Conservation (phyloP, 2,329 filamentous ascomycete species). For the Penicillium vulpinum region DNA sequence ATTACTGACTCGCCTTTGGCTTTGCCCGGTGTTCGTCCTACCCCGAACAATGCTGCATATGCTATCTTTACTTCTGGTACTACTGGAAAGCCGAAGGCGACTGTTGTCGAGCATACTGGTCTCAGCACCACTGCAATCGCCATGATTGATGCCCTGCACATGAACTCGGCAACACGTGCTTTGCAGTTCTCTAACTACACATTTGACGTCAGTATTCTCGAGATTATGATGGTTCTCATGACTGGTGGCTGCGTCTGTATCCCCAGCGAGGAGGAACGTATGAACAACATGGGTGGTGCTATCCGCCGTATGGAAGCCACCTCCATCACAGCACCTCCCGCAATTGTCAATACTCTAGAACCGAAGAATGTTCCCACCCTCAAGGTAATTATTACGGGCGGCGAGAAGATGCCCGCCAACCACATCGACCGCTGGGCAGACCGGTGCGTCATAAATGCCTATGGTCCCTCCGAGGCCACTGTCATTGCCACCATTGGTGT, state of each 20-base stretch:
- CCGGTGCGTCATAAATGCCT: slow-evolving; percentile 48
- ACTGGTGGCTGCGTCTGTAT: slow-evolving; percentile 62
- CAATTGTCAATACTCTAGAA: slow-evolving; percentile 54
- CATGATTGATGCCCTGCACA: slow-evolving; percentile 52
- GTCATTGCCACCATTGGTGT: slow-evolving; percentile 36
- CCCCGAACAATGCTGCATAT: slow-evolving; percentile 50
- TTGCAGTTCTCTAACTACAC: slow-evolving; percentile 60
- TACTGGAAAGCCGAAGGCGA: slow-evolving; percentile 59
- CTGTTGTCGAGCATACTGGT: slow-evolving; percentile 62
- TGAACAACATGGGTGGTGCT: slow-evolving; percentile 52
- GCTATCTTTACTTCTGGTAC: slow-evolving; percentile 47
- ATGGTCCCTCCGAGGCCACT: slow-evolving; percentile 45
- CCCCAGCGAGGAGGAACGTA: slow-evolving; percentile 52
- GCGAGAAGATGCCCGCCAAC: slow-evolving; percentile 46
- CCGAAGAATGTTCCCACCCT: slow-evolving; percentile 48
- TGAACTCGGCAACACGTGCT: slow-evolving; percentile 57
- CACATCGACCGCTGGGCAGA: slow-evolving; percentile 48
- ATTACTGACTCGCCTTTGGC: slow-evolving; percentile 25
- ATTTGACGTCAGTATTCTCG: slow-evolving; percentile 56
- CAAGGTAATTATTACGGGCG: slow-evolving; percentile 46
- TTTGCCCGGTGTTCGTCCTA: slow-evolving; percentile 15
- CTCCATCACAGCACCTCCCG: slow-evolving; percentile 59
- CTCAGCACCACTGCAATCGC: slow-evolving; percentile 57
- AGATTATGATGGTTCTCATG: slow-evolving; percentile 57
- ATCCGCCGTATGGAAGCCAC: slow-evolving; percentile 55